Evolutionary conservation across 2,329 filamentous ascomycete species (phyloP).

Genomic region (Sporothrix schenckii): DNA sequence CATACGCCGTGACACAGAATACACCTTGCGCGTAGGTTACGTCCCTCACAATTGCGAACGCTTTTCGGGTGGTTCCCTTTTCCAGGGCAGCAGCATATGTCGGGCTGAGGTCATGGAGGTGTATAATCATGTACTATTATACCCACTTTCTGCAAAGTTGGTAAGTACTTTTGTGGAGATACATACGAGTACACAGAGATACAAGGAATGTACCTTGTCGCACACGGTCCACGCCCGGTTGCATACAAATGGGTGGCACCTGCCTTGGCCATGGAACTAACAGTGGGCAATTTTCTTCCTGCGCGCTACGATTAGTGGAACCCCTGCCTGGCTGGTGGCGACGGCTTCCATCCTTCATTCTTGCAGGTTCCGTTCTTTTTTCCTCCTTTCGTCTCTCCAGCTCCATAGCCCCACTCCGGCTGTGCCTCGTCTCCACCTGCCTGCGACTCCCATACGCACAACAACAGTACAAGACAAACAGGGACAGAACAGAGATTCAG

Average conservation of each 20-base stretch:
- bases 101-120: neutral
- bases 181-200: neutral
- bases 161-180: neutral
- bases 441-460: constrained; percentile 27
- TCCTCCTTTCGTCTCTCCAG: constrained; percentile 13
- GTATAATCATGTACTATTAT: neutral
- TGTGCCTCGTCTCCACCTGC: constrained; percentile 26
- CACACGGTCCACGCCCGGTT: constrained; percentile 11
- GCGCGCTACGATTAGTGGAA: constrained; percentile 23
- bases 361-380: constrained; percentile 11
- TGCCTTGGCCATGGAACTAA: constrained; percentile 17
- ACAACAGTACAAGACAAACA: constrained; percentile 9
- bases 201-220: neutral
- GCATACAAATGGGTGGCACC: constrained; percentile 19
- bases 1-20: constrained; percentile 35
- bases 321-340: constrained; percentile 7
- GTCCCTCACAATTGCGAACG: constrained; percentile 22
- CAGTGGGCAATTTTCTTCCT: constrained; percentile 25
- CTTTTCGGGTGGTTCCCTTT: constrained; percentile 28
- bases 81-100: constrained; percentile 25
- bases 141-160: neutral
- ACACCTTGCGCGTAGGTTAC: constrained; percentile 32
- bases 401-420: constrained; percentile 20
- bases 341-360: constrained; percentile 17
- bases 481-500: neutral